Evolutionary conservation across 345 rosid species (phyloP).

Genomic region (Leavenworthia alabamica): DNA sequence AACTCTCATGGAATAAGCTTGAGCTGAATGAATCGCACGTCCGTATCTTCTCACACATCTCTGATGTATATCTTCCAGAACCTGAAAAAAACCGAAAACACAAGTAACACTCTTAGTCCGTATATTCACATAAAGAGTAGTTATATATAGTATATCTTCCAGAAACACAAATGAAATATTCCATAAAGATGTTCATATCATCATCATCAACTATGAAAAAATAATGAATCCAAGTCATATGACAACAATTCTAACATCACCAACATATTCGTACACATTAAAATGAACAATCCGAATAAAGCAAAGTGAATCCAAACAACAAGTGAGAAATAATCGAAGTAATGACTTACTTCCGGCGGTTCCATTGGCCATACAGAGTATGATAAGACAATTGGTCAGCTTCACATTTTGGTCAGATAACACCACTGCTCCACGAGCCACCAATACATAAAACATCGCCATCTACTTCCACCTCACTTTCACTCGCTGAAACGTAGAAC

Average conservation of each 20-base stretch:
- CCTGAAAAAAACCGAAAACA: no score
- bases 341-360: conserved; percentile 67
- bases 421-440: no score
- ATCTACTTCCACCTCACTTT: no score
- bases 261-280: no score
- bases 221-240: no score
- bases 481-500: no score
- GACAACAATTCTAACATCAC: not conserved
- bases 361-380: conserved; percentile 93
- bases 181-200: conserved; percentile 36
- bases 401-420: no score
- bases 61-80: conserved; percentile 92
- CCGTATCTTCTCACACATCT: conserved; percentile 61
- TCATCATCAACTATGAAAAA: no score
- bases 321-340: not conserved
- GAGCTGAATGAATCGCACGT: conserved; percentile 70
- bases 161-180: conserved; percentile 87
- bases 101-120: no score
- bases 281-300: not conserved
- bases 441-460: no score
- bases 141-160: no score
- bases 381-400: conserved; percentile 95
- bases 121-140: no score
- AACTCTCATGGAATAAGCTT: conserved; percentile 92
- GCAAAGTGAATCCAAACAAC: not conserved